Evolutionary conservation across 805 yeast species (phyloP).

Genomic region (Crinitomyces ghanaensis): DNA sequence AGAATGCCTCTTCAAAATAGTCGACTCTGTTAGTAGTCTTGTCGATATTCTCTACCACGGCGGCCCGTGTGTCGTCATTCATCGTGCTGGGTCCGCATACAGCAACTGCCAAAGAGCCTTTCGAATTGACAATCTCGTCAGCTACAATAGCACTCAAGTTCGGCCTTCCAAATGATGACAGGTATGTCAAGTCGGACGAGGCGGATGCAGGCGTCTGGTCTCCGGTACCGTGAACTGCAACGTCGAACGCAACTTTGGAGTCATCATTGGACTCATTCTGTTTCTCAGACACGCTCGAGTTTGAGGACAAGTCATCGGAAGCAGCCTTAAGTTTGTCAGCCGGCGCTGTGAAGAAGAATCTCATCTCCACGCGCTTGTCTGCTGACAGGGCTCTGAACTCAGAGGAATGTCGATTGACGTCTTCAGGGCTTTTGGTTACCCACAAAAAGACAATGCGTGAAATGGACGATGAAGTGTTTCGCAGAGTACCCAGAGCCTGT

Average conservation of each 20-base stretch:
- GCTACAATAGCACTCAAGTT: constrained; percentile 22
- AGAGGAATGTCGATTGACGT: too few species aligned
- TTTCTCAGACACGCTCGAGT: too few species aligned
- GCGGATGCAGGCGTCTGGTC: not conserved
- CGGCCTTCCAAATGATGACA: not conserved
- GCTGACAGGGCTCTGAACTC: too few species aligned
- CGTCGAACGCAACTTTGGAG: not conserved
- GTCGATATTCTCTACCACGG: constrained; percentile 34
- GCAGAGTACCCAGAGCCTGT: too few species aligned
- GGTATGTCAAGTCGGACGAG: not conserved
- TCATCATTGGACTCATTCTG: too few species aligned
- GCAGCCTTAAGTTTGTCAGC: too few species aligned
- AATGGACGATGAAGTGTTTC: too few species aligned
- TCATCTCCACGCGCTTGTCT: too few species aligned
- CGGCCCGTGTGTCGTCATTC: constrained; percentile 44
- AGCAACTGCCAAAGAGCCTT: constrained; percentile 39
- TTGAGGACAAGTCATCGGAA: too few species aligned
- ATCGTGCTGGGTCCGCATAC: constrained; percentile 53
- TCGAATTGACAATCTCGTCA: constrained; percentile 24
- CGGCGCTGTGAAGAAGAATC: constrained; percentile 1
- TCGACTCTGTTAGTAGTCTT: constrained; percentile 40
- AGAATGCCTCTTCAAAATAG: constrained; percentile 57
- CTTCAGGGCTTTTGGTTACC: too few species aligned
- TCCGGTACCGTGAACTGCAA: not conserved
- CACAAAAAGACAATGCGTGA: too few species aligned